These are phyloP conservation scores for Ascomycota sp. DNA, from an alignment of 2,329 filamentous ascomycete species.

Conservation along the genomic window DNA sequence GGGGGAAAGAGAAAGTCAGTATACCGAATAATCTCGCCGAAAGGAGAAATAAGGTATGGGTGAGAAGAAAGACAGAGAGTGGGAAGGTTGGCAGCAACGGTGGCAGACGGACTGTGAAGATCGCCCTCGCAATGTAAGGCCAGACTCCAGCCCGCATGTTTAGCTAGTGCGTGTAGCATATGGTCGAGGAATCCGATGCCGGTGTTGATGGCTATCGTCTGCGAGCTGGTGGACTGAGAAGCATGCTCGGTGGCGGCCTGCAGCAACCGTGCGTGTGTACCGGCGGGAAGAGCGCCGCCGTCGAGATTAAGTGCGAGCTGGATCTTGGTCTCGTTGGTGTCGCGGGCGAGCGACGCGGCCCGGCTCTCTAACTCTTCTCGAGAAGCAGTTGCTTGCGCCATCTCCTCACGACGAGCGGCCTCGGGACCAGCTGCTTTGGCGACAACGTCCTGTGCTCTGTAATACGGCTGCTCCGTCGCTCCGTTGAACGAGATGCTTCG, in stretches of 20 bases:
- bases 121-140: conserved; percentile 67
- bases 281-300: conserved; percentile 53
- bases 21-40: no score
- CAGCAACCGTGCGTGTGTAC: conserved; percentile 33
- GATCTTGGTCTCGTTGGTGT: conserved; percentile 97
- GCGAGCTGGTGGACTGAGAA: conserved; percentile 59
- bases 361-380: conserved; percentile 16
- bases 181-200: conserved; percentile 96
- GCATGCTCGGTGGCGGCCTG: conserved; percentile 44
- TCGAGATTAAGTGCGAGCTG: conserved; percentile 81
- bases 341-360: conserved; percentile 58
- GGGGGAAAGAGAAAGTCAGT: no score
- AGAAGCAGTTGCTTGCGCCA: background rate
- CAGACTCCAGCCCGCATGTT: conserved; percentile 88
- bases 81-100: background rate
- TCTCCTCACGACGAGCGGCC: background rate
- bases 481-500: no score
- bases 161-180: conserved; percentile 91
- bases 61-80: background rate
- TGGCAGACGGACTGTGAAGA: conserved; percentile 48
- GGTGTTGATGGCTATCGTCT: conserved; percentile 71
- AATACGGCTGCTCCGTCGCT: no score
- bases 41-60: no score
- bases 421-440: no score
- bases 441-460: no score